Percentiles rank a stretch among this genome's conserved stretches.
These are phyloP conservation scores for Pleurotus citrinopileatus DNA, from an alignment of 768 basidiomycete genomes.

Conservation along the genomic window DNA sequence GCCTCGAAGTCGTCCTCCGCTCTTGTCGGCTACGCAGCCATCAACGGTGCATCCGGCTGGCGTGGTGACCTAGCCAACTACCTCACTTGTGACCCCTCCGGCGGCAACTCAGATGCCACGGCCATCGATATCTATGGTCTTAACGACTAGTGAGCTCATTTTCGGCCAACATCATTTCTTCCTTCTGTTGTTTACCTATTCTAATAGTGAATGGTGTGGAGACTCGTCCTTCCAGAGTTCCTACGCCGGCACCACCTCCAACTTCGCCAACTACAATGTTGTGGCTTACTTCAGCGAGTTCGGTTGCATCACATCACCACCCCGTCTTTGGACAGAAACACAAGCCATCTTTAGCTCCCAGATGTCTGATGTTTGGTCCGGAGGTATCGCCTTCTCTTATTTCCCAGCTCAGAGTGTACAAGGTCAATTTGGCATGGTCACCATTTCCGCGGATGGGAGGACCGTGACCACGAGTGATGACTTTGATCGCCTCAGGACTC, in stretches of 20 bases:
- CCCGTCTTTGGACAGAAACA: slow-evolving; percentile 82
- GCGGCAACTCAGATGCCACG: slow-evolving; percentile 48
- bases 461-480: slow-evolving; percentile 70
- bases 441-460: slow-evolving; percentile 58
- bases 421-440: slow-evolving; percentile 86
- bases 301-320: slow-evolving; percentile 60
- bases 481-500: slow-evolving; percentile 59
- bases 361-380: slow-evolving; percentile 82
- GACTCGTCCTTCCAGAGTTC: slow-evolving; percentile 51
- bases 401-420: slow-evolving; percentile 75
- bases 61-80: slow-evolving; percentile 70
- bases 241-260: slow-evolving; percentile 52
- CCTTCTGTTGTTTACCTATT: slow-evolving; percentile 11
- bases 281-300: slow-evolving; percentile 91
- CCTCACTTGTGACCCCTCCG: slow-evolving; percentile 69
- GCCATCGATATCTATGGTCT: slow-evolving; percentile 85
- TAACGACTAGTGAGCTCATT: slow-evolving; percentile 71
- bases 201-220: slow-evolving; percentile 79
- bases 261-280: slow-evolving; percentile 67
- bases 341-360: slow-evolving; percentile 65
- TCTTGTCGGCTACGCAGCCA: slow-evolving; percentile 84
- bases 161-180: background rate
- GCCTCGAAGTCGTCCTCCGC: slow-evolving; percentile 59
- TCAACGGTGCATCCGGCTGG: slow-evolving; percentile 67
- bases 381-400: slow-evolving; percentile 87